phyloP scores from a whole-genome alignment of 352 stramenopile species.

The Phytopythium oedochilum region DNA sequence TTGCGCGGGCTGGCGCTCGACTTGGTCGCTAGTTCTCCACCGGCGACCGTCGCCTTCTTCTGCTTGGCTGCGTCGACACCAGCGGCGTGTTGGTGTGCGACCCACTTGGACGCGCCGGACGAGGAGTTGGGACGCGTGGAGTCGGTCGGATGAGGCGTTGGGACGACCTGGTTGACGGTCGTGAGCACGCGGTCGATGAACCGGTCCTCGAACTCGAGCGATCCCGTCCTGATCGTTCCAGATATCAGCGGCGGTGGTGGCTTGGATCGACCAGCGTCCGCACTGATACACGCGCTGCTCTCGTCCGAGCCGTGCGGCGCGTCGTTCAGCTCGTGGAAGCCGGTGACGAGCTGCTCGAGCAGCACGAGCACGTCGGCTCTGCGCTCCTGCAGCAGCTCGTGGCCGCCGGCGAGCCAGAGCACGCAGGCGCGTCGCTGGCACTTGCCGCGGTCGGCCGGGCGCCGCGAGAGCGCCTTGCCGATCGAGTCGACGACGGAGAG shows the following conservation, averaged over 20 bases:
- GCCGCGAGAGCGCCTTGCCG: slow-evolving; percentile 52
- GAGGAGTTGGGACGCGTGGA: neutral
- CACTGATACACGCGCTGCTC: too few relatives aligned
- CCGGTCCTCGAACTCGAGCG: slow-evolving; percentile 82
- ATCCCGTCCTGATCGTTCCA: too few relatives aligned
- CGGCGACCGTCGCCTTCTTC: neutral
- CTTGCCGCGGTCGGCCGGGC: slow-evolving; percentile 7
- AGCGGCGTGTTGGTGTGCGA: neutral
- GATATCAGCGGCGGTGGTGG: too few relatives aligned
- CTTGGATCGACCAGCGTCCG: too few relatives aligned
- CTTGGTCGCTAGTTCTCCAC: neutral
- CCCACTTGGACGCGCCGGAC: neutral
- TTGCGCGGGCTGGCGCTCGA: neutral
- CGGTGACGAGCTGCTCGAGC: slow-evolving; percentile 92
- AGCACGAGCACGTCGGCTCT: slow-evolving; percentile 81
- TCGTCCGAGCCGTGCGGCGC: slow-evolving; percentile 22
- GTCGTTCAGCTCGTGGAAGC: slow-evolving; percentile 91
- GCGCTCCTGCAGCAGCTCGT: slow-evolving; percentile 94
- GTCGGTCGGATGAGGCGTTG: neutral
- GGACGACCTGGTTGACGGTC: slow-evolving; percentile 46
- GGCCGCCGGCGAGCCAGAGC: slow-evolving; percentile 88
- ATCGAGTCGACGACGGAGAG: slow-evolving; percentile 76
- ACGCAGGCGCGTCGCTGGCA: slow-evolving; percentile 27
- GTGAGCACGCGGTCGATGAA: slow-evolving; percentile 86
- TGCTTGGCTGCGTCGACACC: neutral